Evolutionary conservation across 2,329 filamentous ascomycete genomes (phyloP).

Genomic region (Clonostachys solani): DNA sequence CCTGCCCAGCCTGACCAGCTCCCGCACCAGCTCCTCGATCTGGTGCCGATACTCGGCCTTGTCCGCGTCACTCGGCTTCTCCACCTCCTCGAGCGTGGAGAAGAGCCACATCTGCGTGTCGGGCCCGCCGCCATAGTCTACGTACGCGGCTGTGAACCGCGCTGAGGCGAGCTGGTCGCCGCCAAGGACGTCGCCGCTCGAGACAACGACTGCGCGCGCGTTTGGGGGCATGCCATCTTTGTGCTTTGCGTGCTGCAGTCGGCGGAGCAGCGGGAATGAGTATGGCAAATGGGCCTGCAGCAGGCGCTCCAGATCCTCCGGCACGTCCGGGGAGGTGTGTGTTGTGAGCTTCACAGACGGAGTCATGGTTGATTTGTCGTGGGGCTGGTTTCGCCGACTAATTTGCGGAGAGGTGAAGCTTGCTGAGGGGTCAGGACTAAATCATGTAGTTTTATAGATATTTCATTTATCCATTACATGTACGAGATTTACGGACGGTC

Average conservation of each 20-base stretch:
- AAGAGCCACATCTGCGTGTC: constrained; percentile 66
- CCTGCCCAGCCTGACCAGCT: constrained; percentile 11
- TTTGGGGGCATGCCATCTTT: constrained; percentile 32
- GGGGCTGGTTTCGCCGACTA: no score
- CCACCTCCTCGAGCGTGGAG: constrained; percentile 38
- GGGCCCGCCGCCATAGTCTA: constrained; percentile 55
- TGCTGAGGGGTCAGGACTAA: no score
- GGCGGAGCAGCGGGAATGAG: constrained; percentile 57
- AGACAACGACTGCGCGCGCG: constrained; percentile 35
- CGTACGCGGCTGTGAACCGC: constrained; percentile 51
- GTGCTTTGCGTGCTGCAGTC: constrained; percentile 53
- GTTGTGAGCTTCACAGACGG: no score
- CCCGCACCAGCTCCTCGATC: constrained; percentile 16
- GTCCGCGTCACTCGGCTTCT: constrained; percentile 4
- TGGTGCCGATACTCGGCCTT: constrained; percentile 21
- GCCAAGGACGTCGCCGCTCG: constrained; percentile 4
- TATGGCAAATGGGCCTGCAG: constrained; percentile 49
- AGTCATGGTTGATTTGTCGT: no score
- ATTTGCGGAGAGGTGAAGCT: no score
- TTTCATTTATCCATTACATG: no score
- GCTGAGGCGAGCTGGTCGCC: not conserved
- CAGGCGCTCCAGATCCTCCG: constrained; percentile 31
- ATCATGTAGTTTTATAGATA: no score
- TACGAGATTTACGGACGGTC: no score
- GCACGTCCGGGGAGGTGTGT: no score